Evolutionary conservation across 2,329 filamentous ascomycete species (phyloP), one percentile per base, ranked within the genome.

Genomic region (Onygenales sp.): DNA sequence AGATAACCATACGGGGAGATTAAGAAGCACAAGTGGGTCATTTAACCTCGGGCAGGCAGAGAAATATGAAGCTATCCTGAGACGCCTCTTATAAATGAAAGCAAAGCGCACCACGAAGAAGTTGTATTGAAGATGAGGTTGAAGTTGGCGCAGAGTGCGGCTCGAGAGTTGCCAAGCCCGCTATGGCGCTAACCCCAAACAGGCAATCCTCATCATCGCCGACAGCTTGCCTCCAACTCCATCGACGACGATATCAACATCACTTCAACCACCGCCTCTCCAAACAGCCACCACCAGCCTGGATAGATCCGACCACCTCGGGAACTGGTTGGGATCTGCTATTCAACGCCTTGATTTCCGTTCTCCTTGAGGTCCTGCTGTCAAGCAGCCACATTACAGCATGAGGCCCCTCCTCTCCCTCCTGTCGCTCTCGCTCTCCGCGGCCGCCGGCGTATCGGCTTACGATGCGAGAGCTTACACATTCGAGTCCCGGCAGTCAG

Each of bases 381-480:
- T 31, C 36, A 49, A 49, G 34, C 47, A 49, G 47, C 47, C 47
- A 49, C 36, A 40, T 40, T 49, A 27, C 48, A 57, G 37, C 40
- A 61, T 62, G 53, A 59, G 49, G 47, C 53, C 31, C 36, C 33
- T 58, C 13, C 48, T 56, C 33, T 53, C 55, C 31, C 51, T 52
- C 45, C 52, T 59, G 8, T 48, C 54, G 21, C 45, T 55, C 33
- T 42, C 52, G 43, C 33, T 56, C 33, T 51, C 53, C 14, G 52
- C 51, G 14, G 43, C 55, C 21, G 53, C 56, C 13, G 49, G 46
- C n/a, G 51, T 52, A 21, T 33, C 48, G 21, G 46, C 58, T 34
- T 53, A 64, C 36, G 65, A 69, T 51, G 62, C 63, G 37, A 66
- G 63, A 8, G 64, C 71, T 51, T 63, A 69, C 49, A 65, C 64